phyloP scores from a whole-genome alignment of 331 rosid genomes.

The Saraca asoca region DNA sequence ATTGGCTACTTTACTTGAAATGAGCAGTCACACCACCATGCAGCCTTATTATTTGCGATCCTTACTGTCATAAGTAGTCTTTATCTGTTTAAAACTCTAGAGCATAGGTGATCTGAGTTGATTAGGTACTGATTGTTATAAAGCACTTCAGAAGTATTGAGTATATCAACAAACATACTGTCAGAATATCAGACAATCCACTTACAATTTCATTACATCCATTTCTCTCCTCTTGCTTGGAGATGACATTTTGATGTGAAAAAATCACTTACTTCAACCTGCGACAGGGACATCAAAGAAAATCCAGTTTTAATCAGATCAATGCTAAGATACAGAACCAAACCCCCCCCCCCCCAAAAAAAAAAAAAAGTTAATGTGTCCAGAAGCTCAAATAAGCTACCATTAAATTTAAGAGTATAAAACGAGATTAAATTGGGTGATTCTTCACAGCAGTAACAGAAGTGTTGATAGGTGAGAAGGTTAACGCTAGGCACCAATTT shows the following conservation, averaged over 20 bases:
- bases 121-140: not conserved
- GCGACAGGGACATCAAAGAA: slow-evolving; percentile 29
- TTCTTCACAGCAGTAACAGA: not conserved
- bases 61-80: not conserved
- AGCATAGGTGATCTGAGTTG: not conserved
- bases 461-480: too few species aligned
- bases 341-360: slow-evolving; percentile 10
- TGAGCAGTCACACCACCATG: too few species aligned
- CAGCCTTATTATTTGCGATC: too few species aligned
- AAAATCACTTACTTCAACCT: slow-evolving; percentile 49
- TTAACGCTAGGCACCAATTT: not conserved
- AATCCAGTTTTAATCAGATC: slow-evolving; percentile 14
- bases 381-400: not conserved
- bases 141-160: slow-evolving; percentile 18
- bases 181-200: slow-evolving; percentile 15
- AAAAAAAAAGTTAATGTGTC: not conserved
- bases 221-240: slow-evolving; percentile 98
- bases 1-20: too few species aligned
- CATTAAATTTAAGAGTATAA: not conserved
- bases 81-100: too few species aligned
- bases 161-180: not conserved
- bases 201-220: slow-evolving; percentile 99
- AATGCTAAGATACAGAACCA: not conserved
- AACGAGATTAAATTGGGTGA: slow-evolving; percentile 7
- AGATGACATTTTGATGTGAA: slow-evolving; percentile 71